phyloP scores from a whole-genome alignment of 768 basidiomycete genomes.

The Macrocybe gigantea region DNA sequence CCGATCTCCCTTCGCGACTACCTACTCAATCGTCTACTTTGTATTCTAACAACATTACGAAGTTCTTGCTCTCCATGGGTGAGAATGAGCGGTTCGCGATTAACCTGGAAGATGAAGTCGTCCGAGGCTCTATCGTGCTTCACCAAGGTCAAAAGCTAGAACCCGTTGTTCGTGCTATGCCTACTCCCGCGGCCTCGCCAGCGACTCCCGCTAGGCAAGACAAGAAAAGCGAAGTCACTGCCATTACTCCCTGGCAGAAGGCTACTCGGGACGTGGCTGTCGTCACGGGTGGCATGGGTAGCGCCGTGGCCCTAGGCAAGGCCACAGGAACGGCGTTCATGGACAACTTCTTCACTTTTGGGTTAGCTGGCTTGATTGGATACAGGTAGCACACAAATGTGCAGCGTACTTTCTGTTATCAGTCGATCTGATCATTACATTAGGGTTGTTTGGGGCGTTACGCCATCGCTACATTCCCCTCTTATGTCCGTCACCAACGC shows the following conservation, averaged over 20 bases:
- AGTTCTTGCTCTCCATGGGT: slow-evolving; percentile 80
- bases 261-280: slow-evolving; percentile 67
- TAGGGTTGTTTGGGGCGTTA: slow-evolving; percentile 86
- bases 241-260: slow-evolving; percentile 86
- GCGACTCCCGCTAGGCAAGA: slow-evolving; percentile 41
- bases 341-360: slow-evolving; percentile 86
- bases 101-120: slow-evolving; percentile 79
- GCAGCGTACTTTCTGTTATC: neutral
- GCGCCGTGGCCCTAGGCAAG: slow-evolving; percentile 68
- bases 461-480: slow-evolving; percentile 84
- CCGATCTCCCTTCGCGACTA: slow-evolving; percentile 81
- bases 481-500: slow-evolving; percentile 91
- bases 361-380: slow-evolving; percentile 79
- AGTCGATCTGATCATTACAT: neutral
- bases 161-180: slow-evolving; percentile 62
- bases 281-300: slow-evolving; percentile 73
- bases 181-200: slow-evolving; percentile 50
- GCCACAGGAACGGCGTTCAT: slow-evolving; percentile 79
- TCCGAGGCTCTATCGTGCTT: slow-evolving; percentile 72
- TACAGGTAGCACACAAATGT: slow-evolving; percentile 33
- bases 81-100: slow-evolving; percentile 56
- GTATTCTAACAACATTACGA: slow-evolving; percentile 89
- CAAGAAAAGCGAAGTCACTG: slow-evolving; percentile 42
- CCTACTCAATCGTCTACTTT: slow-evolving; percentile 87
- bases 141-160: slow-evolving; percentile 62